A percentile compares a stretch with the other conserved stretches of the same genome.
Evolutionary conservation across 2,329 filamentous ascomycete species (phyloP).

Genomic region (Cladosporium halotolerans): DNA sequence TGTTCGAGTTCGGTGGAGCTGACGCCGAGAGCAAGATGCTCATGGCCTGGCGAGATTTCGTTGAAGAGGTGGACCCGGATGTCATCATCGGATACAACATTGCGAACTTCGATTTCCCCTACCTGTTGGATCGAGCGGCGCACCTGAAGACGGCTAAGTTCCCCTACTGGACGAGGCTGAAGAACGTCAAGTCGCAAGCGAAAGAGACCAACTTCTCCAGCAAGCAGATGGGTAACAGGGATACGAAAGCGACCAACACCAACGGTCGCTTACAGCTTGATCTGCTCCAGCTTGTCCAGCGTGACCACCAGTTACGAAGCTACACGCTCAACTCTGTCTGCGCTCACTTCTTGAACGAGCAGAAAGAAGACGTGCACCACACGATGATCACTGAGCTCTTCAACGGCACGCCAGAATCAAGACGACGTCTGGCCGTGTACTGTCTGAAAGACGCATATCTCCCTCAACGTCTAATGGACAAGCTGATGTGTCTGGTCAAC

Average conservation of each 20-base stretch:
- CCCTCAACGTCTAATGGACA: conserved; percentile 90
- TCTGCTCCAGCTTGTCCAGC: conserved; percentile 86
- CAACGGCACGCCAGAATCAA: conserved; percentile 90
- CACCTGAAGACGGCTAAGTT: conserved; percentile 76
- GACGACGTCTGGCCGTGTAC: conserved; percentile 86
- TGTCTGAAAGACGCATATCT: conserved; percentile 97
- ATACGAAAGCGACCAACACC: conserved; percentile 90
- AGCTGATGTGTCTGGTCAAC: conserved; percentile 96
- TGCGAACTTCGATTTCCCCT: conserved; percentile 96
- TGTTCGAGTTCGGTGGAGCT: conserved; percentile 63
- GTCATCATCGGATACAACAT: conserved; percentile 99
- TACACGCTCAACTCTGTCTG: conserved; percentile 97
- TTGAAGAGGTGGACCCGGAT: conserved; percentile 87
- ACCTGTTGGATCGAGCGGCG: conserved; percentile 79
- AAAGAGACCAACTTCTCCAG: conserved; percentile 86
- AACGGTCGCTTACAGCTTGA: conserved; percentile 91
- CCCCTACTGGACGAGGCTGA: conserved; percentile 79
- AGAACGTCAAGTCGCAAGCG: conserved; percentile 60
- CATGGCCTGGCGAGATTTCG: conserved; percentile 83
- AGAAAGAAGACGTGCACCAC: conserved; percentile 98
- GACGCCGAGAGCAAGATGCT: conserved; percentile 77
- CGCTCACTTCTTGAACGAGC: conserved; percentile 89
- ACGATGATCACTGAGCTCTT: conserved; percentile 99
- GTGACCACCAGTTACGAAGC: conserved; percentile 90
- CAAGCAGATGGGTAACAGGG: conserved; percentile 96